phyloP scores from a whole-genome alignment of 2,329 filamentous ascomycete genomes.

The Fusarium algeriense region DNA sequence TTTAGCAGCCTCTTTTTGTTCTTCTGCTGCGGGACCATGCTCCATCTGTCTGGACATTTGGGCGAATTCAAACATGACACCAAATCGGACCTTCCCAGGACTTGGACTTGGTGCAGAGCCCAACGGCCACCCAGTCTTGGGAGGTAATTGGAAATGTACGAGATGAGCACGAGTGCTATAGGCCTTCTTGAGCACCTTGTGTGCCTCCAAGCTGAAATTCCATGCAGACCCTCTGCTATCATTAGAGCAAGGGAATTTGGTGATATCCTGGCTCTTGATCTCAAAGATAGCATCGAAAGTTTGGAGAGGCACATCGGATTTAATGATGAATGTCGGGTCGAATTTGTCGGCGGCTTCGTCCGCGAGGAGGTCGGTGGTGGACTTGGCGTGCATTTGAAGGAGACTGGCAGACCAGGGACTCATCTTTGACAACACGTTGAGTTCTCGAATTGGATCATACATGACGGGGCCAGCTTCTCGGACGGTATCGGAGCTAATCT shows the following conservation, averaged over 20 bases:
- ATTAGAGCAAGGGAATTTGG: constrained; percentile 45
- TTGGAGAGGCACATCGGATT: constrained; percentile 65
- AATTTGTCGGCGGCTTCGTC: constrained; percentile 84
- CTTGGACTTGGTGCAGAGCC: constrained; percentile 34
- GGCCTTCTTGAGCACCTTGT: constrained; percentile 75
- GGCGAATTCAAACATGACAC: constrained; percentile 77
- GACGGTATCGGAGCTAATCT: constrained; percentile 51
- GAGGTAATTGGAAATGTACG: constrained; percentile 67
- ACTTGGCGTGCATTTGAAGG: constrained; percentile 79
- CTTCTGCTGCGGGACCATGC: constrained; percentile 86
- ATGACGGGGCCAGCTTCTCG: constrained; percentile 73
- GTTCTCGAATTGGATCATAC: constrained; percentile 78
- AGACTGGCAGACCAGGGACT: constrained; percentile 82
- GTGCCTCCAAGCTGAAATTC: constrained; percentile 68
- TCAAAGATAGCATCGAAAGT: constrained; percentile 65
- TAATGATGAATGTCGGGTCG: constrained; percentile 82
- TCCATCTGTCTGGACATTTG: constrained; percentile 84
- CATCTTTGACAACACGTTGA: constrained; percentile 95
- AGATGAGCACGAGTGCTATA: constrained; percentile 80
- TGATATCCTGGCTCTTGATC: constrained; percentile 50
- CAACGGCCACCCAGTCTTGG: constrained; percentile 50
- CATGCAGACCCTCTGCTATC: constrained; percentile 60
- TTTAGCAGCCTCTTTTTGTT: constrained; percentile 81
- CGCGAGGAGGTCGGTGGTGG: constrained; percentile 80
- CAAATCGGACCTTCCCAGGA: constrained; percentile 66